These are phyloP conservation scores for Mycosarcoma maydis DNA, from an alignment of 1,284 basidiomycete species.

Conservation along the genomic window DNA sequence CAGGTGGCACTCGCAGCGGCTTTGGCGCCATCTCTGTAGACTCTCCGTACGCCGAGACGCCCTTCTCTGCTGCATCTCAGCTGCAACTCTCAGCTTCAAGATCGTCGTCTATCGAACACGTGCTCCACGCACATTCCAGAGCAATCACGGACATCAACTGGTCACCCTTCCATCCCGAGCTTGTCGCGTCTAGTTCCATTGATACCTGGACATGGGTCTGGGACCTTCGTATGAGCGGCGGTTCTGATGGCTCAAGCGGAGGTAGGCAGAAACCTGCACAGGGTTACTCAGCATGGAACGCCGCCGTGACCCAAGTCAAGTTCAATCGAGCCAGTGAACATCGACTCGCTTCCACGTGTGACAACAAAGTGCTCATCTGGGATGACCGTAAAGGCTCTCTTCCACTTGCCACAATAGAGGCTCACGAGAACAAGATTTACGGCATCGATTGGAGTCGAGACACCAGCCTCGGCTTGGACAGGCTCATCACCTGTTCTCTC, in stretches of 20 bases:
- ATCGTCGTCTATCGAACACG: slow-evolving; percentile 57
- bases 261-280: slow-evolving; percentile 52
- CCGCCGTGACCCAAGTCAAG: slow-evolving; percentile 65
- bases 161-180: slow-evolving; percentile 63
- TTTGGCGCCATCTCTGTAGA: slow-evolving; percentile 21
- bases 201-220: slow-evolving; percentile 66
- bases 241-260: slow-evolving; percentile 11
- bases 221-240: slow-evolving; percentile 59
- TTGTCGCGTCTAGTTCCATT: slow-evolving; percentile 63
- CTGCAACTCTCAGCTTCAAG: slow-evolving; percentile 17
- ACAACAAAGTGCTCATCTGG: slow-evolving; percentile 65
- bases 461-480: slow-evolving; percentile 52
- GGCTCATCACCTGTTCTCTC: slow-evolving; percentile 64
- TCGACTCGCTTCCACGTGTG: slow-evolving; percentile 55
- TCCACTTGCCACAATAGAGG: slow-evolving; percentile 56
- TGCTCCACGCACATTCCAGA: slow-evolving; percentile 60
- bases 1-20: slow-evolving; percentile 36
- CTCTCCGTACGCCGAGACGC: slow-evolving; percentile 27
- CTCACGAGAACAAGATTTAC: slow-evolving; percentile 64
- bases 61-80: slow-evolving; percentile 15
- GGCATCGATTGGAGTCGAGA: slow-evolving; percentile 65
- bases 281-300: slow-evolving; percentile 65
- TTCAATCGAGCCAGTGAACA: slow-evolving; percentile 54
- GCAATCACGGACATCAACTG: slow-evolving; percentile 67
- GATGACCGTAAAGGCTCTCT: slow-evolving; percentile 62